phyloP scores from a whole-genome alignment of 441 rosid genomes.

The Euphorbia neoarborescens region DNA sequence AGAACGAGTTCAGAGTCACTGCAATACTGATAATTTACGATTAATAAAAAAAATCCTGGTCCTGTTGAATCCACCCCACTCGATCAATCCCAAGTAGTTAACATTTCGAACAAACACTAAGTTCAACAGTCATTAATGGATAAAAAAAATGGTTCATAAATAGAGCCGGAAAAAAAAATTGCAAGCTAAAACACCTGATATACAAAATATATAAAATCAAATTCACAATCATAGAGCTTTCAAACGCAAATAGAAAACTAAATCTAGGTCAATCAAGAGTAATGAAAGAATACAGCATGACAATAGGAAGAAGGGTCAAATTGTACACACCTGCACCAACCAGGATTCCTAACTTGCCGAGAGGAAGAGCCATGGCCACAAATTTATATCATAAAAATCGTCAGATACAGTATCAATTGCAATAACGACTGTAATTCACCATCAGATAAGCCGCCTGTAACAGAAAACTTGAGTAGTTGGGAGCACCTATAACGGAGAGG shows the following conservation, averaged over 20 bases:
- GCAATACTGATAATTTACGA: neutral
- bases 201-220: neutral
- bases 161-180: neutral
- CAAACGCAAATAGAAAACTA: neutral
- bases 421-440: neutral
- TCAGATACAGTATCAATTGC: neutral
- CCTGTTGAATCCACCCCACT: neutral
- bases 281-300: neutral
- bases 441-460: neutral
- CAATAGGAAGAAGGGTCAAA: neutral
- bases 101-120: neutral
- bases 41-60: neutral
- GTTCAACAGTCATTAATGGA: neutral
- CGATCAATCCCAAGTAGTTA: neutral
- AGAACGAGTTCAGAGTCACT: neutral
- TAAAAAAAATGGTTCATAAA: neutral
- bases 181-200: neutral
- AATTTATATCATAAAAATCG: neutral
- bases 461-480: neutral
- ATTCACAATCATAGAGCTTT: neutral
- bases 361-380: constrained; percentile 29
- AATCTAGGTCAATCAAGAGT: no score
- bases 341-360: constrained; percentile 73
- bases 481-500: neutral
- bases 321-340: constrained; percentile 77